These are phyloP conservation scores for Neonectria ditissima DNA, from an alignment of 2,329 filamentous ascomycete genomes.

Conservation along the genomic window DNA sequence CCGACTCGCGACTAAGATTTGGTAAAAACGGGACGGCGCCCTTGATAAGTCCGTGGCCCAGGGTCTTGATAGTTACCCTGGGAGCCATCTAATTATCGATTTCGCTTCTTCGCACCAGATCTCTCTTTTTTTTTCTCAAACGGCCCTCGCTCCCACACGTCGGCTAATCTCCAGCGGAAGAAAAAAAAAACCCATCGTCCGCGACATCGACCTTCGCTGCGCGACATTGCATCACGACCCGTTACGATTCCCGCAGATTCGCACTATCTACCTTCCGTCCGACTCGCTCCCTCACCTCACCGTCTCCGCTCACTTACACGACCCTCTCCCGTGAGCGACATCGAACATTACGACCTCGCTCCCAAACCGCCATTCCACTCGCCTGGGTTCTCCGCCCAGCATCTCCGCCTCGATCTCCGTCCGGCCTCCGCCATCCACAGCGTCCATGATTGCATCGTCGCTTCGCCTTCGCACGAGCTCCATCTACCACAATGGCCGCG, in stretches of 20 bases:
- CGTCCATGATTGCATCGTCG: conserved; percentile 66
- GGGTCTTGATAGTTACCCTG: conserved; percentile 34
- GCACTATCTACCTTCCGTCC: conserved; percentile 17
- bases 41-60: conserved; percentile 27
- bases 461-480: conserved; percentile 56
- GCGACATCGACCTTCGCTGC: conserved; percentile 18
- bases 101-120: conserved; percentile 29
- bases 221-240: conserved; percentile 35
- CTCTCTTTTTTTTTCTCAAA: conserved; percentile 27
- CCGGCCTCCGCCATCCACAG: conserved; percentile 44
- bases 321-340: conserved; percentile 15
- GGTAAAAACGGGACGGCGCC: conserved; percentile 35
- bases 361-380: conserved; percentile 24
- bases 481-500: conserved; percentile 66
- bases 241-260: conserved; percentile 28
- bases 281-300: conserved; percentile 12
- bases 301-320: conserved; percentile 34
- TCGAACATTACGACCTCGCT: conserved; percentile 23
- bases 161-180: not conserved
- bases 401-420: conserved; percentile 25
- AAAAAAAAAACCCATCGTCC: conserved; percentile 3
- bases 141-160: conserved; percentile 4
- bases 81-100: conserved; percentile 31
- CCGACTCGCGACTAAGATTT: conserved; percentile 29
- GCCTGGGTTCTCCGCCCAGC: conserved; percentile 28